Percentiles rank a stretch among this genome's conserved stretches.
Conservation (phyloP, 2,329 filamentous ascomycete genomes). For the Dryadomyces quercus-mongolicae region DNA sequence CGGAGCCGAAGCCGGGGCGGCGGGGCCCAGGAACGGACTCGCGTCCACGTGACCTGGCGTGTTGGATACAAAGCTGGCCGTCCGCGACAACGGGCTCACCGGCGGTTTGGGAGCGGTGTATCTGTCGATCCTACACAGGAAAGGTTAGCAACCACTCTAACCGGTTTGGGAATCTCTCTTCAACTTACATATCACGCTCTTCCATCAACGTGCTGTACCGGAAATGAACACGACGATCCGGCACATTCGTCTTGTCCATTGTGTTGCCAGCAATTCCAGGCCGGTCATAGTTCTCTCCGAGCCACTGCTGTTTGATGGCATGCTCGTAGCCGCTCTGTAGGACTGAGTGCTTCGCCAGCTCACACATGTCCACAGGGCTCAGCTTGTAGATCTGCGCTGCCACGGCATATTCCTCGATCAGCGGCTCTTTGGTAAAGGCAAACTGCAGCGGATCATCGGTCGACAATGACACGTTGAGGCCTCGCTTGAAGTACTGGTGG, state of each 20-base stretch:
- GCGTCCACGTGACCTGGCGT: not conserved
- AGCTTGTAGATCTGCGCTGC: slow-evolving; percentile 98
- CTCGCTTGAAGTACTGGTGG: slow-evolving; percentile 86
- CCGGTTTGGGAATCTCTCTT: too few relatives aligned
- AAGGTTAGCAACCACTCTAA: not conserved
- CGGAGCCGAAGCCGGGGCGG: slow-evolving; percentile 24
- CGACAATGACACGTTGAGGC: slow-evolving; percentile 88
- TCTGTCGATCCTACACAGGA: slow-evolving; percentile 24
- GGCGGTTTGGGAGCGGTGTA: slow-evolving; percentile 20
- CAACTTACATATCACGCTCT: slow-evolving; percentile 69
- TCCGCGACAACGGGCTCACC: not conserved
- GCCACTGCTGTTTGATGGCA: slow-evolving; percentile 80
- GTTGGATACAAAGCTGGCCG: not conserved
- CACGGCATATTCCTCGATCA: slow-evolving; percentile 97
- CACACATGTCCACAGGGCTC: slow-evolving; percentile 95
- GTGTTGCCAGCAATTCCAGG: slow-evolving; percentile 77
- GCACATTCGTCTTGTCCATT: slow-evolving; percentile 93
- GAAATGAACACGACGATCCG: slow-evolving; percentile 83
- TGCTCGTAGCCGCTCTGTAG: slow-evolving; percentile 89
- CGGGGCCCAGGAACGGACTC: not conserved
- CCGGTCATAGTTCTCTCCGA: slow-evolving; percentile 65
- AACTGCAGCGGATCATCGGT: slow-evolving; percentile 97
- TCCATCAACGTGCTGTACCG: slow-evolving; percentile 74
- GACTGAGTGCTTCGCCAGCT: slow-evolving; percentile 91
- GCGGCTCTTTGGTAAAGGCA: slow-evolving; percentile 92